Evolutionary conservation across 2,329 filamentous ascomycete species (phyloP).

Genomic region (Cadophora luteo-olivacea): DNA sequence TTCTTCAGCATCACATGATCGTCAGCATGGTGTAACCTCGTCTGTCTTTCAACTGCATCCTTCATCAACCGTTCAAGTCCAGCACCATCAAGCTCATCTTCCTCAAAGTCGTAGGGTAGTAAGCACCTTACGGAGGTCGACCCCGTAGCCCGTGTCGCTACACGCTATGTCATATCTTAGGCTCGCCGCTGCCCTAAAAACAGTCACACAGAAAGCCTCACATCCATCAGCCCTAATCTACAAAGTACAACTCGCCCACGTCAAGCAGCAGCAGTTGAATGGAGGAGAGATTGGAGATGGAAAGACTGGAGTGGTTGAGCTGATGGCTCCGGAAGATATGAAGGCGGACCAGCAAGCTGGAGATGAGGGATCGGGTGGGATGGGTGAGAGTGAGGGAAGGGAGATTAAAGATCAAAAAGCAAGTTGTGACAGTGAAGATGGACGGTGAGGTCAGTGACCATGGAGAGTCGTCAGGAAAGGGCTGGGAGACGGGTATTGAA

Average conservation of each 20-base stretch:
- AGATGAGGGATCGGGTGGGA: background rate
- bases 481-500: background rate
- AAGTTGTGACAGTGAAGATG: background rate
- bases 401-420: background rate
- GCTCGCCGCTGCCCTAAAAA: background rate
- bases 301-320: background rate
- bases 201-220: background rate
- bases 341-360: background rate
- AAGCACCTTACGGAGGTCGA: no score
- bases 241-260: background rate
- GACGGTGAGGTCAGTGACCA: no score
- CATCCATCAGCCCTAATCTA: background rate
- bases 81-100: background rate
- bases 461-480: background rate
- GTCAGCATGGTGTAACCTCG: background rate
- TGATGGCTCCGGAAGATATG: background rate
- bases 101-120: background rate
- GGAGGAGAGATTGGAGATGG: background rate
- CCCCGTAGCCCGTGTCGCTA: constrained; percentile 18
- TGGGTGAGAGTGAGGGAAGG: background rate
- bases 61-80: background rate
- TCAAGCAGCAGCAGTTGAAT: background rate
- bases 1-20: background rate
- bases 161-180: background rate
- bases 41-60: background rate